Conservation (phyloP, 305 asterid genomes). For the Fraxinus dipetala region DNA sequence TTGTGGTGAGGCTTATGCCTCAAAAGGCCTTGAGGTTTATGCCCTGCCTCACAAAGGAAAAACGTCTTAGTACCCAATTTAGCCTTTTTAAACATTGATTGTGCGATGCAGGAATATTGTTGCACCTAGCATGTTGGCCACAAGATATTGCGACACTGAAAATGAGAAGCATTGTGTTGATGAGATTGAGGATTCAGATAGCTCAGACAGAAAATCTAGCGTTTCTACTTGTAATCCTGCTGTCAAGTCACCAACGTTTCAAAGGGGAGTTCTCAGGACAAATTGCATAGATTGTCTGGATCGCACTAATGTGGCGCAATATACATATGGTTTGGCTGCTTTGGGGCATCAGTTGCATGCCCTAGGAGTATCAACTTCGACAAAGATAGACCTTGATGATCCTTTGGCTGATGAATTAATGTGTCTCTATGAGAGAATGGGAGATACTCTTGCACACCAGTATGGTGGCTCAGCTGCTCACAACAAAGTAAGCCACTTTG, state of each 20-base stretch:
- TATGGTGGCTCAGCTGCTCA: slow-evolving; percentile 99
- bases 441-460: slow-evolving; percentile 96
- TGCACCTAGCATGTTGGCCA: slow-evolving; percentile 40
- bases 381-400: slow-evolving; percentile 86
- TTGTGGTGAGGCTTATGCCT: not conserved
- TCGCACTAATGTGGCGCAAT: slow-evolving; percentile 98
- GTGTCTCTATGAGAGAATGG: slow-evolving; percentile 94
- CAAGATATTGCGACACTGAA: slow-evolving; percentile 38
- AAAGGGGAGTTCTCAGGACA: slow-evolving; percentile 90
- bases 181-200: slow-evolving; percentile 55
- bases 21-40: not conserved
- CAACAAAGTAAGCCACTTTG: slow-evolving; percentile 64
- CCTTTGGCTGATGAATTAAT: slow-evolving; percentile 93
- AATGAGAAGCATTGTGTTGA: slow-evolving; percentile 44
- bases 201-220: slow-evolving; percentile 44
- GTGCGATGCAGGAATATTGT: slow-evolving; percentile 45
- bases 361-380: slow-evolving; percentile 63
- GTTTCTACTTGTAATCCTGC: slow-evolving; percentile 39
- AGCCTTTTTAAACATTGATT: not conserved
- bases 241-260: slow-evolving; percentile 59
- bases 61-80: not conserved
- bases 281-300: slow-evolving; percentile 99
- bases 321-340: slow-evolving; percentile 96
- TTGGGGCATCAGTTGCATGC: slow-evolving; percentile 82
- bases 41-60: not conserved